Evolutionary conservation across 306 rosid genomes (phyloP), one percentile per base, ranked within the genome.

Genomic region (Ziziphus jujuba): DNA sequence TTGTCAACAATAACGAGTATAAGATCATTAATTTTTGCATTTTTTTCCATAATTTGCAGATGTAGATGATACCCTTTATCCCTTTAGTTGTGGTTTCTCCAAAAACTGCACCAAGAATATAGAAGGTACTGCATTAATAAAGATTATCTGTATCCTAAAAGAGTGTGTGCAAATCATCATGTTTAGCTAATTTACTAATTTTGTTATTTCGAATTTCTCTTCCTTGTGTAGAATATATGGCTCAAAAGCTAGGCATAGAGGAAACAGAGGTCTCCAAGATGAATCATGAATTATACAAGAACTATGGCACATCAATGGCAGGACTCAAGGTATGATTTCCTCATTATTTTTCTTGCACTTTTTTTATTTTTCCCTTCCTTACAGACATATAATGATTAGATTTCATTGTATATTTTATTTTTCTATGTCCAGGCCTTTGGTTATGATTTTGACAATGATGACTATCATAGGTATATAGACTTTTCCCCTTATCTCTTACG

Each of bases 251-350:
- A 53, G 72, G 57, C 65, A 57, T 56, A 12, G 65, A 45, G 21
- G 65, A 69, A 14, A 44, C 24, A 3, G 48, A 25, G 15, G 57
- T 57, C 45, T 1, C 33, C 17, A 38, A 58, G 64, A 38, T 69
- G 28, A 56, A 58, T 47, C 9, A 43, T 13, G 23, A 23, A 3
- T 31, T 69, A 23, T 69, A 69, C 73, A 69, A 48, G 65, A 47
- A 69, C 33, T 69, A 69, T 45, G 73, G 73, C 5, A 69, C 73
- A 56, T 56, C 73, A 45, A 45, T 69, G 57, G 73, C 73, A 14
- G 73, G 65, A 56, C 65, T 69, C 4, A 57, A 31, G 65, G 71
- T 66, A 50, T 19, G 16, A 22, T 56, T 23, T 56, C 34, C 28
- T 56, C 11, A 11, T 2, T 22, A 22, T 56, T 1, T 22, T 56